Base-by-base conservation (phyloP, 768 basidiomycete species). In the Phylloporus arenicola region DNA sequence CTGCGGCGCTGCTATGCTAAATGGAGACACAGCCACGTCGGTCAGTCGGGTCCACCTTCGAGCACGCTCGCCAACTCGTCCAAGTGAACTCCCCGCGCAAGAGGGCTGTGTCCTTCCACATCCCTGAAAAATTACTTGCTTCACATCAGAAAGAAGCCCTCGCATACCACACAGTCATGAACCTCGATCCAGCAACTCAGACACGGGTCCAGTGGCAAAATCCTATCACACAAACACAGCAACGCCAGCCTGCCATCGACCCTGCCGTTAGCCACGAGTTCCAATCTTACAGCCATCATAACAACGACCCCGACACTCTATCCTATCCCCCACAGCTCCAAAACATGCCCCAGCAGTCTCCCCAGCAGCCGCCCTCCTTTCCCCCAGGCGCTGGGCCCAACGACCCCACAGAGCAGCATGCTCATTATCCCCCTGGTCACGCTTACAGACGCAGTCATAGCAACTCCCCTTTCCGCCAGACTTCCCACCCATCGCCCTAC, bases 401-500 rank as follows among this genome's bases (percentile, higher is more conserved):
- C 54, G 65, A 67, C 57, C 63, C 67, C 7, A n/a, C 54, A 4
- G 64, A 66, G 22, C 64, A 67, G 22, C 65, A 67, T 10, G 69
- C 57, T 57, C 72, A 62, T 55, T 75, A 58, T 41, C 64, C 66
- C 35, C 57, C 67, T 27, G 67, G 62, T 46, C 68, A 68, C 48
- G 61, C 68, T 6, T 69, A 68, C 33, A 60, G 62, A 52, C 57
- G 68, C 13, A 68, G 65, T 30, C 60, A 62, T 53, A 60, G 57
- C 62, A 63, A 64, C 59, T 64, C 59, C 25, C 66, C 65, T 48
- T 65, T 59, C 68, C 61, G 59, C 65, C 58, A 75, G 68, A 70
- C 70, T 67, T 63, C 71, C 53, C 58, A 66, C 68, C 57, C 70
- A 69, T 59, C 70, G 64, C 65, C 69, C 66, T 62, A 63, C 60